Percentiles rank a stretch among this genome's conserved stretches.
Conservation (phyloP, 2,329 filamentous ascomycete genomes). For the Sclerotinia sclerotiorum region DNA sequence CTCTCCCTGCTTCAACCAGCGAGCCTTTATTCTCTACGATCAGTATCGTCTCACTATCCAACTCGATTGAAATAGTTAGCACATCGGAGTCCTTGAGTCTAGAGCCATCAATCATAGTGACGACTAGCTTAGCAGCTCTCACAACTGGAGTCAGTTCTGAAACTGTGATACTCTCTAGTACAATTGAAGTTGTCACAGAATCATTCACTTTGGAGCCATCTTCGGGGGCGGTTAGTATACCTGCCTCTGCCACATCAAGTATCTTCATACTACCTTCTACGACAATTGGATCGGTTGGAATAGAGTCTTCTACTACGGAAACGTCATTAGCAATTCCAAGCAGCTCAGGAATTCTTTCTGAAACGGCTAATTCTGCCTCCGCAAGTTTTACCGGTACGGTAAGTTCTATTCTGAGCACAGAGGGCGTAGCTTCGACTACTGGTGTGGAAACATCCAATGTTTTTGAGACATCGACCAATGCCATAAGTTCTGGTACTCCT, state of each 20-base stretch:
- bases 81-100: background rate
- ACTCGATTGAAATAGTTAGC: background rate
- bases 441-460: background rate
- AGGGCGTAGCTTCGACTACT: background rate
- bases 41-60: background rate
- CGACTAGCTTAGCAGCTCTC: background rate
- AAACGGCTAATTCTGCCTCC: background rate
- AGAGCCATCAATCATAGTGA: background rate
- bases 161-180: background rate
- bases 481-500: background rate
- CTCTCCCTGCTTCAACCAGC: background rate
- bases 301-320: background rate
- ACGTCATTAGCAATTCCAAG: background rate
- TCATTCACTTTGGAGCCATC: background rate
- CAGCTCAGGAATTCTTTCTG: background rate
- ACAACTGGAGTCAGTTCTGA: background rate
- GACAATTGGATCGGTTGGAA: background rate
- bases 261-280: background rate
- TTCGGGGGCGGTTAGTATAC: background rate
- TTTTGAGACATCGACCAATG: background rate
- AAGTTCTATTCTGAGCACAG: background rate
- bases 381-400: background rate
- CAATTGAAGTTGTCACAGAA: background rate
- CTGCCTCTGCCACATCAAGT: background rate
- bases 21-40: background rate